Conservation (phyloP, 257 asterid species). For the Coffea eugenioides region DNA sequence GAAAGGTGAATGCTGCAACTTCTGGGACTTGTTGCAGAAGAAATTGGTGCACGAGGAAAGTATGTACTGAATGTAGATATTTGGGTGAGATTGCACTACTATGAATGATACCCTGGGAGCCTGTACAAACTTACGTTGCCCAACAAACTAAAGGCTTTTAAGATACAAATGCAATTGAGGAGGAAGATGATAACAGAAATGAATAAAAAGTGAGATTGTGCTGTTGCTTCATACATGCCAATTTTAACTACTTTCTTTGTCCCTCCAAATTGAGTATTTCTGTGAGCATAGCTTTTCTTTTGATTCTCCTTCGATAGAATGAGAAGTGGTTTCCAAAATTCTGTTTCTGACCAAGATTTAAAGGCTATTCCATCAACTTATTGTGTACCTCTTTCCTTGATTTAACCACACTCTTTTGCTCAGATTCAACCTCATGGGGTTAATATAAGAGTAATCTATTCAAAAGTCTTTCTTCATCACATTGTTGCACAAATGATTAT, state of each 20-base stretch:
- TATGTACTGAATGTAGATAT: too few species aligned
- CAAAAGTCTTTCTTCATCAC: not conserved
- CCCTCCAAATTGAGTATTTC: not conserved
- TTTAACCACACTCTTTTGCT: not conserved
- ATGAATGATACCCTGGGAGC: not conserved
- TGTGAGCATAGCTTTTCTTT: not conserved
- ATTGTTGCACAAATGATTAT: not conserved
- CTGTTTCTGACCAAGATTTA: not conserved
- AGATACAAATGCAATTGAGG: not conserved
- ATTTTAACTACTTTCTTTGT: not conserved
- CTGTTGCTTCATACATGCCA: not conserved
- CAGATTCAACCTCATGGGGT: not conserved
- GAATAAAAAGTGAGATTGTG: not conserved
- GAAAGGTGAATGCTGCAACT: not conserved
- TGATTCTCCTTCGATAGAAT: not conserved
- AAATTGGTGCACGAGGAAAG: not conserved
- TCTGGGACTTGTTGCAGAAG: not conserved
- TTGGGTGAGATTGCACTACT: not conserved
- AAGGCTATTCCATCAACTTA: not conserved
- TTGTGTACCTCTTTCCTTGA: not conserved
- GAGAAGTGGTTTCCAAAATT: not conserved
- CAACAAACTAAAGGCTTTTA: not conserved
- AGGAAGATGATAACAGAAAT: not conserved
- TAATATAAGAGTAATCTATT: not conserved
- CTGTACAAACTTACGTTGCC: not conserved